Evolutionary conservation across 2,329 filamentous ascomycete genomes (phyloP).

Genomic region (Incumbomyces lentus): DNA sequence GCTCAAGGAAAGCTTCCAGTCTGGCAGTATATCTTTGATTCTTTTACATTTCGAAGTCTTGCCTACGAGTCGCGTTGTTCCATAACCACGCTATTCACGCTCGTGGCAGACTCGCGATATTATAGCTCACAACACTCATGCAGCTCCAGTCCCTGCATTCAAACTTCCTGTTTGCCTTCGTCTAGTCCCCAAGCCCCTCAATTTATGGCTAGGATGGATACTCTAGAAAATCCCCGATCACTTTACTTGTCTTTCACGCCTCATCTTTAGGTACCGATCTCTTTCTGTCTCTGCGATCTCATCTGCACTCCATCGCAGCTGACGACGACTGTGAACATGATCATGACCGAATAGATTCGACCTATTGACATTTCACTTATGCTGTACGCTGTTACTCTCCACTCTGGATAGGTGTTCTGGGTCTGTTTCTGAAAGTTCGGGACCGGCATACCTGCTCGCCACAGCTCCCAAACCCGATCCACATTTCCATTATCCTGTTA

Average conservation of each 20-base stretch:
- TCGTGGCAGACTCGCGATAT: conserved; percentile 19
- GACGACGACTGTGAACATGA: conserved; percentile 9
- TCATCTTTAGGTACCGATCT: conserved; percentile 7
- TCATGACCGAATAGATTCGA: conserved; percentile 4
- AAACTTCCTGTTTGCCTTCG: background rate
- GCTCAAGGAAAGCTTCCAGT: too few species aligned
- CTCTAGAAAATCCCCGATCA: conserved; percentile 9
- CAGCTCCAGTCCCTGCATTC: conserved; percentile 6
- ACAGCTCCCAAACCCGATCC: background rate
- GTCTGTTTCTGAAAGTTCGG: conserved; percentile 2
- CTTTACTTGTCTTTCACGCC: conserved; percentile 4
- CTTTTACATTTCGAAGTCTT: too few species aligned
- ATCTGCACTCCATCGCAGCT: conserved; percentile 6
- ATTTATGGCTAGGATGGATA: conserved; percentile 5
- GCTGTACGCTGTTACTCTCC: conserved; percentile 12
- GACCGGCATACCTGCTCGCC: background rate
- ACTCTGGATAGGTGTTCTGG: conserved; percentile 13
- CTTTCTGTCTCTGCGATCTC: conserved; percentile 7
- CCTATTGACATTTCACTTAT: conserved; percentile 2
- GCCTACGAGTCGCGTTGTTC: background rate
- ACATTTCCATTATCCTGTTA: background rate
- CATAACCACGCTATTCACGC: conserved; percentile 10
- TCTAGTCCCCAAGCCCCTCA: conserved; percentile 1
- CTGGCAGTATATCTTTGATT: too few species aligned
- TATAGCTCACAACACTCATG: conserved; percentile 16